A percentile compares a stretch with the other conserved stretches of the same genome.
phyloP scores from a whole-genome alignment of 768 basidiomycete genomes.

The Russula sp. region DNA sequence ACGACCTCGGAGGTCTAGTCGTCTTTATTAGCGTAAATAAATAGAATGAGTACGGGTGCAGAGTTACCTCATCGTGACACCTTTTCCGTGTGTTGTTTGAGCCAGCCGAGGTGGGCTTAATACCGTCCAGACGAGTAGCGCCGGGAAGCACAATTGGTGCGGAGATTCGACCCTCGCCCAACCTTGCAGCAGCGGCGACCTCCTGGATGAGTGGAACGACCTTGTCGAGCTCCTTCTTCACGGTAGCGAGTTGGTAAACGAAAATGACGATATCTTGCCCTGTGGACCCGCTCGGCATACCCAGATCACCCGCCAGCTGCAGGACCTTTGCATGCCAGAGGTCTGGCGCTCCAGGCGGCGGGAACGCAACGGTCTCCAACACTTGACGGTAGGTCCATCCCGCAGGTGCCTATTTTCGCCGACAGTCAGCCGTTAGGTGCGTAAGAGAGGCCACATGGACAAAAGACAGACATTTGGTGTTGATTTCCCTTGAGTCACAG shows the following conservation, averaged over 20 bases:
- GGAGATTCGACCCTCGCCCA: background rate
- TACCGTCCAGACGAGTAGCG: background rate
- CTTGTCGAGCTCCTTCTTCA: background rate
- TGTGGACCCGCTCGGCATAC: background rate
- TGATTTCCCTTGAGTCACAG: background rate
- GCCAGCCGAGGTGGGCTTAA: background rate
- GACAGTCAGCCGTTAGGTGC: background rate
- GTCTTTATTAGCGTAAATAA: background rate
- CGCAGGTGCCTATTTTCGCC: background rate
- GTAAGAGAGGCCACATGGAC: background rate
- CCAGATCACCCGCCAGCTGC: background rate
- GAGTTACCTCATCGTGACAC: background rate
- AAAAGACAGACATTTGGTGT: background rate
- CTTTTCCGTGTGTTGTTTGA: background rate
- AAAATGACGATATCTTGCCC: background rate
- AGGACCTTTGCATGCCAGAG: background rate
- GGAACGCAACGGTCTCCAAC: background rate
- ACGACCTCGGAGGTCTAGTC: background rate
- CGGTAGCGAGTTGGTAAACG: background rate
- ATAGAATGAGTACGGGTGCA: background rate
- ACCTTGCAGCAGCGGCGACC: background rate
- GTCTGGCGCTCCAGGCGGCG: background rate
- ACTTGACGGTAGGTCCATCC: conserved; percentile 14
- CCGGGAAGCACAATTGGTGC: background rate
- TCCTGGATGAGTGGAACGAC: background rate